Conservation (phyloP, 805 yeast species). For the Kodamaea kaohsiungensis region DNA sequence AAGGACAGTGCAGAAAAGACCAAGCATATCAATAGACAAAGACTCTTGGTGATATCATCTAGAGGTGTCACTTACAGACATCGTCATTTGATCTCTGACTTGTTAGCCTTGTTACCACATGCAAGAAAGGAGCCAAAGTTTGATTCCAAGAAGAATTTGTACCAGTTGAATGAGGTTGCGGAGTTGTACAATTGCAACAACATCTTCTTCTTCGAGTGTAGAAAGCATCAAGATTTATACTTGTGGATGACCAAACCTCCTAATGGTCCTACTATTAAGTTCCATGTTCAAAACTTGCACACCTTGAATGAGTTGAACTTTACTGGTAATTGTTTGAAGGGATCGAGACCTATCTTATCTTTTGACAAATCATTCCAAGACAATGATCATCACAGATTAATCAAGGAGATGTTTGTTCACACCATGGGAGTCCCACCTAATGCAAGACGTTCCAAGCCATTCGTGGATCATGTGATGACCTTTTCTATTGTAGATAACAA, state of each 20-base stretch:
- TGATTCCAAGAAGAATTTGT: constrained; percentile 86
- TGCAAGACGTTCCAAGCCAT: constrained; percentile 91
- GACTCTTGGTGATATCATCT: constrained; percentile 85
- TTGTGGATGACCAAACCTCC: constrained; percentile 96
- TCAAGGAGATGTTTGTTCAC: constrained; percentile 82
- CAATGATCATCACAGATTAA: constrained; percentile 65
- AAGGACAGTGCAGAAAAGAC: constrained; percentile 49
- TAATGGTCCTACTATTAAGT: constrained; percentile 94
- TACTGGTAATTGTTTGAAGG: constrained; percentile 94
- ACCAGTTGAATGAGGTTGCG: constrained; percentile 91
- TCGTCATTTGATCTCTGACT: constrained; percentile 87
- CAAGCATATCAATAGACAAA: constrained; percentile 78
- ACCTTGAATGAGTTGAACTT: constrained; percentile 95
- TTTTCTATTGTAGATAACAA: constrained; percentile 90
- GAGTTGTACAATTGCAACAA: constrained; percentile 97
- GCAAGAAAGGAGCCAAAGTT: constrained; percentile 95
- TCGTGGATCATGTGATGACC: constrained; percentile 91
- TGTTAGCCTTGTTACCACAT: constrained; percentile 81
- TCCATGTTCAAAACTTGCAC: constrained; percentile 91
- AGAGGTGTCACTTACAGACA: constrained; percentile 95
- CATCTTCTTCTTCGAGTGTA: constrained; percentile 88
- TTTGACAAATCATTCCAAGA: constrained; percentile 76
- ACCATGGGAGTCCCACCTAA: constrained; percentile 92
- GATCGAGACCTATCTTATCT: constrained; percentile 90
- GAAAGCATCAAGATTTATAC: constrained; percentile 94